These are phyloP conservation scores for Populus deltoides DNA, from an alignment of 345 rosid genomes.

Conservation along the genomic window DNA sequence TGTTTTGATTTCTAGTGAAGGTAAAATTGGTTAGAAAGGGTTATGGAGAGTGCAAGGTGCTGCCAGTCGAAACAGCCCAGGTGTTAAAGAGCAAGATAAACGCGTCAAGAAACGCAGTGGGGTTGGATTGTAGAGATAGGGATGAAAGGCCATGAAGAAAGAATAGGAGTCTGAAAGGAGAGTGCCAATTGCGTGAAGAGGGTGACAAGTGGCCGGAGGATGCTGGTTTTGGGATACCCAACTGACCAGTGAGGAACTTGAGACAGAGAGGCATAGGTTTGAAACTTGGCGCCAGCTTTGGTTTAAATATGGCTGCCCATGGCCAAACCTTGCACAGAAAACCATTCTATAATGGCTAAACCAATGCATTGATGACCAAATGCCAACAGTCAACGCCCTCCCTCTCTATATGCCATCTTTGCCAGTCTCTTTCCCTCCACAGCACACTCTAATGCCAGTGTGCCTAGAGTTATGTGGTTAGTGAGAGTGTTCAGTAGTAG, in stretches of 20 bases:
- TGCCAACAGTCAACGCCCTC: neutral
- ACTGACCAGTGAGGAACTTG: constrained; percentile 30
- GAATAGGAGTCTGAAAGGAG: constrained; percentile 8
- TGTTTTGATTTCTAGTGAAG: constrained; percentile 1
- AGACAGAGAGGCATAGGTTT: constrained; percentile 18
- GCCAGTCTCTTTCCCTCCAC: too few relatives aligned
- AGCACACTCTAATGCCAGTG: neutral
- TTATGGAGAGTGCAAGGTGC: constrained; percentile 13
- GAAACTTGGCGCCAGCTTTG: constrained; percentile 39
- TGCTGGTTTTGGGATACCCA: constrained; percentile 36
- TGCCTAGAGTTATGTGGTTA: neutral
- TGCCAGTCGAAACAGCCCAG: constrained; percentile 28
- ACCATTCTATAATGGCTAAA: neutral
- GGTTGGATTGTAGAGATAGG: constrained; percentile 6
- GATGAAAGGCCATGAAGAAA: constrained; percentile 3
- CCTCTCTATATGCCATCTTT: neutral
- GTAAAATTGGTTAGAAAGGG: constrained; percentile 19
- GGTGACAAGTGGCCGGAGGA: constrained; percentile 36
- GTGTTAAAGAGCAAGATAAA: constrained; percentile 37
- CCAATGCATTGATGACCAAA: neutral
- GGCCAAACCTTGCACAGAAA: neutral
- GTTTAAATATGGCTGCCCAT: constrained; percentile 27
- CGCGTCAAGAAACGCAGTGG: constrained; percentile 26
- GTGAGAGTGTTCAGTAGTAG: neutral
- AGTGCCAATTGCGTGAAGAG: constrained; percentile 10